These are phyloP conservation scores for Lippia alba DNA, from an alignment of 305 asterid genomes.

Conservation along the genomic window DNA sequence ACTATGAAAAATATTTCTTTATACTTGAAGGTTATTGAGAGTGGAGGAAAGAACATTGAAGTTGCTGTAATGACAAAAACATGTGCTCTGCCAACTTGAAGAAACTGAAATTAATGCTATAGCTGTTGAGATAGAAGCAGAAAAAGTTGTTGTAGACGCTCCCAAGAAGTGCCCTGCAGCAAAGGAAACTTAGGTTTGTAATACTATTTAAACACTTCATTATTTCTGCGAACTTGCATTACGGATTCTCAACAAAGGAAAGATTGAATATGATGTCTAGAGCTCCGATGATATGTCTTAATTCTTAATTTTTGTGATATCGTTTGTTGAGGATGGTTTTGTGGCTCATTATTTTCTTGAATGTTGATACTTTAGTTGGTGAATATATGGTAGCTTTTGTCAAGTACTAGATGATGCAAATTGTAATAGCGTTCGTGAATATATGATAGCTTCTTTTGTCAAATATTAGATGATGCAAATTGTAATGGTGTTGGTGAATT, in stretches of 20 bases:
- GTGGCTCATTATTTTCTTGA: too few relatives aligned
- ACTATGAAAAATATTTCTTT: neutral
- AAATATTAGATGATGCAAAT: too few relatives aligned
- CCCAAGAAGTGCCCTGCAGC: slow-evolving; percentile 83
- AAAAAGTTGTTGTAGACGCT: slow-evolving; percentile 97
- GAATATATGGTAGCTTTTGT: too few relatives aligned
- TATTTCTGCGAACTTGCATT: slow-evolving; percentile 20
- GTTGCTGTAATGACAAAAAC: slow-evolving; percentile 93
- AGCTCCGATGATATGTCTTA: too few relatives aligned
- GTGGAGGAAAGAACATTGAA: slow-evolving; percentile 98
- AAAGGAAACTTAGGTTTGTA: slow-evolving; percentile 46
- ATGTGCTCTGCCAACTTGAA: slow-evolving; percentile 82
- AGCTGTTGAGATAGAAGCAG: slow-evolving; percentile 91
- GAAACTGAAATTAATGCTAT: slow-evolving; percentile 93
- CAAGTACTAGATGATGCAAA: too few relatives aligned
- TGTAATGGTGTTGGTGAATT: too few relatives aligned
- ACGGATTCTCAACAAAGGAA: slow-evolving; percentile 30
- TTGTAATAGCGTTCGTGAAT: too few relatives aligned
- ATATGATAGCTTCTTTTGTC: too few relatives aligned
- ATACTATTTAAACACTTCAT: slow-evolving; percentile 18
- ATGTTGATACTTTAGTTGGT: too few relatives aligned
- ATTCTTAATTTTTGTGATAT: too few relatives aligned
- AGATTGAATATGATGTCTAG: too few relatives aligned
- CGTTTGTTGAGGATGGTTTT: too few relatives aligned
- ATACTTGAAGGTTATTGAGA: slow-evolving; percentile 58